Percentiles rank a stretch among this genome's conserved stretches.
phyloP scores from a whole-genome alignment of 176 grass and related monocot species.

The Avena eriantha region DNA sequence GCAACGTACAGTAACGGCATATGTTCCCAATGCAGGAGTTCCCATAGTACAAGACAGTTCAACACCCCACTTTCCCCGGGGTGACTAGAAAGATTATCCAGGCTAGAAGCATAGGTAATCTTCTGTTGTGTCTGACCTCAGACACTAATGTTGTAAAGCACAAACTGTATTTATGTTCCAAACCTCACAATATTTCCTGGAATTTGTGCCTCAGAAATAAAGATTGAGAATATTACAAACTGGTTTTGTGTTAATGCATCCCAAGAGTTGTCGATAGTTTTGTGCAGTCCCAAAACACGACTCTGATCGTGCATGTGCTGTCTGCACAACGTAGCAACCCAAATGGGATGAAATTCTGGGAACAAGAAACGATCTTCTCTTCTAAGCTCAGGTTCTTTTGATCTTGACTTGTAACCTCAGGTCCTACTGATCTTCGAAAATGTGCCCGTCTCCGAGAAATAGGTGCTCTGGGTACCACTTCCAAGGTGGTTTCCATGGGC shows the following conservation, averaged over 20 bases:
- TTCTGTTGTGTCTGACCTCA: neutral
- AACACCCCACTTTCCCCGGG: neutral
- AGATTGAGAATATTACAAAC: neutral
- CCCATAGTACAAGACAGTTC: neutral
- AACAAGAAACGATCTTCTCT: neutral
- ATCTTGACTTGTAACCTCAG: constrained; percentile 13
- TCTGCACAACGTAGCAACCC: neutral
- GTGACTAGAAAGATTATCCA: neutral
- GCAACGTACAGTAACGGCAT: neutral
- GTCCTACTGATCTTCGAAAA: constrained; percentile 70
- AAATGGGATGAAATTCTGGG: neutral
- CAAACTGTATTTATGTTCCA: neutral
- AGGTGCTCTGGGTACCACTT: constrained; percentile 65
- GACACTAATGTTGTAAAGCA: too few species aligned
- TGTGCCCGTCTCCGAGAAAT: constrained; percentile 72
- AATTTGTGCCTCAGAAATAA: neutral
- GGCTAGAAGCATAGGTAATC: neutral
- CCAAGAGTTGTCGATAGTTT: neutral
- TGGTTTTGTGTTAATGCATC: neutral
- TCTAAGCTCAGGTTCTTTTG: neutral
- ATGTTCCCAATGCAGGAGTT: neutral
- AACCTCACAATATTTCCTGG: neutral
- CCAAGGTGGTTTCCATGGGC: constrained; percentile 56
- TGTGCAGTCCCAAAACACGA: neutral
- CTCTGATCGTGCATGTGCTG: too few species aligned